phyloP scores from a whole-genome alignment of 441 rosid species.

The Cnidoscolus chayamansa region DNA sequence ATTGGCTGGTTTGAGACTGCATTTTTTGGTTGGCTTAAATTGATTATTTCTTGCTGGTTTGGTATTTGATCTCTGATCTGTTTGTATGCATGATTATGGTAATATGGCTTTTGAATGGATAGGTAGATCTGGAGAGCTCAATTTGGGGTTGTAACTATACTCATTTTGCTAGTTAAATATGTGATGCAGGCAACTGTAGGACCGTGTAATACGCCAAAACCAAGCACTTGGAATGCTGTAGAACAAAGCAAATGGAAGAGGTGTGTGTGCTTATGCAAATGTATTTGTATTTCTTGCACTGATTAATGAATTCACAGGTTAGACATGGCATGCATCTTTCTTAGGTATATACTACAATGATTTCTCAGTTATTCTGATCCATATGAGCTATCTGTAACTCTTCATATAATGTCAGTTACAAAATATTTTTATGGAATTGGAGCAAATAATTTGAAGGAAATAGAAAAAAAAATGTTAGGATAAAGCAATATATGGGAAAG shows the following conservation, averaged over 20 bases:
- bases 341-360: not conserved
- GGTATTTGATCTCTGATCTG: not conserved
- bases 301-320: not conserved
- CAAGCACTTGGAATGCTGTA: constrained; percentile 94
- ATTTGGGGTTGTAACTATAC: not conserved
- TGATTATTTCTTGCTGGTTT: not conserved
- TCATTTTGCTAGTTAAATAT: constrained; percentile 12
- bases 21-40: not conserved
- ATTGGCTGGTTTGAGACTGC: not conserved
- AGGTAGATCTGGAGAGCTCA: not conserved
- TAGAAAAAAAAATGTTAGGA: not conserved
- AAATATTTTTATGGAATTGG: constrained; percentile 9
- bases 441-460: not conserved
- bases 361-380: constrained; percentile 1
- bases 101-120: not conserved
- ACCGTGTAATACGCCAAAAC: constrained; percentile 80
- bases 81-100: not conserved
- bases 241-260: constrained; percentile 98
- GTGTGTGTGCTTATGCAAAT: constrained; percentile 35
- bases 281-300: not conserved
- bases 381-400: constrained; percentile 1
- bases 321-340: not conserved
- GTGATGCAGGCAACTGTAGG: constrained; percentile 76
- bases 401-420: not conserved
- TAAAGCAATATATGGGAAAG: not conserved